Evolutionary conservation across 1,284 basidiomycete species (phyloP).

Genomic region (Neolentinus lepideus): DNA sequence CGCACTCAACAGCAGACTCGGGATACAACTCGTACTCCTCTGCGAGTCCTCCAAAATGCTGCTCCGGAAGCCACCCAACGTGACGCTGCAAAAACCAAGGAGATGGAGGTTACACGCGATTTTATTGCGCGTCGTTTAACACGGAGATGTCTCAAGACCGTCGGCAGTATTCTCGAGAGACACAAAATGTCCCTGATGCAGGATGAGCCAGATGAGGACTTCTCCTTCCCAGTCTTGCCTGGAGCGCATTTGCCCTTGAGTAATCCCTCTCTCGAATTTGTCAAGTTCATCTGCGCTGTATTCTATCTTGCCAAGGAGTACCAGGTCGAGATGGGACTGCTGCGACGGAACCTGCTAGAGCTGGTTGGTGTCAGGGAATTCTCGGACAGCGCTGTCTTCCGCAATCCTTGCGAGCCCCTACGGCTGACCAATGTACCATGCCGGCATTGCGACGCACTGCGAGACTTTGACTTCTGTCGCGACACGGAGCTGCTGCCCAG

Average conservation of each 20-base stretch:
- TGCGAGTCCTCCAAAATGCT: constrained; percentile 69
- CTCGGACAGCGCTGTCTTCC: constrained; percentile 75
- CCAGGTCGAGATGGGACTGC: constrained; percentile 79
- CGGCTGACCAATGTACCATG: constrained; percentile 88
- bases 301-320: constrained; percentile 76
- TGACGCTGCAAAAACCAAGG: constrained; percentile 64
- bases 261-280: constrained; percentile 84
- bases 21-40: constrained; percentile 57
- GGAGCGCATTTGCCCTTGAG: constrained; percentile 75
- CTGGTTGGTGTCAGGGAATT: constrained; percentile 88
- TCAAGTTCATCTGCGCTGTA: constrained; percentile 85
- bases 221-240: constrained; percentile 83
- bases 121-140: constrained; percentile 83
- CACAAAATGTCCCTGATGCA: constrained; percentile 50
- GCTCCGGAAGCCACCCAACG: constrained; percentile 57
- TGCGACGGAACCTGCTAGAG: constrained; percentile 89
- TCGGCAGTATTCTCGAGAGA: constrained; percentile 63
- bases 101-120: constrained; percentile 60
- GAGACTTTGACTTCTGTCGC: constrained; percentile 94
- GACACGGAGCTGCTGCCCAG: constrained; percentile 79
- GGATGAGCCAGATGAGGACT: constrained; percentile 51
- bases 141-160: constrained; percentile 69
- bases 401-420: constrained; percentile 91
- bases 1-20: constrained; percentile 65
- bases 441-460: constrained; percentile 81